These are phyloP conservation scores for Polytolypa hystricis DNA, from an alignment of 2,329 filamentous ascomycete species.

Conservation along the genomic window DNA sequence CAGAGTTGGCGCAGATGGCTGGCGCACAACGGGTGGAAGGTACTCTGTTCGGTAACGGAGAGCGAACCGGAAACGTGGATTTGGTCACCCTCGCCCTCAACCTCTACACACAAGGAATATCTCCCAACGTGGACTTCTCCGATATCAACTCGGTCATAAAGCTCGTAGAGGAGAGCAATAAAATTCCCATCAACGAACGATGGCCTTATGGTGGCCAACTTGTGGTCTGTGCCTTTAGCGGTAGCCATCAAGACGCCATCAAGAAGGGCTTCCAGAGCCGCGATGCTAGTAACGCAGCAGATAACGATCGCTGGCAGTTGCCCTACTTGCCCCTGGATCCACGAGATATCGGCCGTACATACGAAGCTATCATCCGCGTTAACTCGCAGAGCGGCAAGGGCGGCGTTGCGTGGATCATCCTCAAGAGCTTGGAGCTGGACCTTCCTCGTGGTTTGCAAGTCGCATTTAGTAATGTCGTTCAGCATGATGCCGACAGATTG, in stretches of 20 bases:
- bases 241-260: constrained; percentile 90
- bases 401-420: constrained; percentile 87
- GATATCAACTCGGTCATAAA: constrained; percentile 78
- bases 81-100: constrained; percentile 87
- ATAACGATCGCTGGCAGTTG: constrained; percentile 66
- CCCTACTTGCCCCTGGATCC: constrained; percentile 92
- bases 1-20: constrained; percentile 91
- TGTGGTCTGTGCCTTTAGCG: constrained; percentile 85
- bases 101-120: constrained; percentile 85
- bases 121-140: constrained; percentile 80
- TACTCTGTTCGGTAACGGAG: constrained; percentile 87
- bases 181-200: constrained; percentile 83
- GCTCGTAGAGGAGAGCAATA: constrained; percentile 82
- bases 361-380: constrained; percentile 95
- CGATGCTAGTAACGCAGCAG: constrained; percentile 45
- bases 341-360: constrained; percentile 86
- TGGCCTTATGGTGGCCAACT: constrained; percentile 85
- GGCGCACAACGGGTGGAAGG: constrained; percentile 91
- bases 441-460: constrained; percentile 86
- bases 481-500: constrained; percentile 65
- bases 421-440: constrained; percentile 78
- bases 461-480: constrained; percentile 79
- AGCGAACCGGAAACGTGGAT: constrained; percentile 91
- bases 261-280: constrained; percentile 71
- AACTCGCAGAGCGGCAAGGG: constrained; percentile 96